Evolutionary conservation across 73 alveolate genomes (phyloP), one percentile per base, ranked within the genome.

Genomic region (Paramecium pentaurelia): DNA sequence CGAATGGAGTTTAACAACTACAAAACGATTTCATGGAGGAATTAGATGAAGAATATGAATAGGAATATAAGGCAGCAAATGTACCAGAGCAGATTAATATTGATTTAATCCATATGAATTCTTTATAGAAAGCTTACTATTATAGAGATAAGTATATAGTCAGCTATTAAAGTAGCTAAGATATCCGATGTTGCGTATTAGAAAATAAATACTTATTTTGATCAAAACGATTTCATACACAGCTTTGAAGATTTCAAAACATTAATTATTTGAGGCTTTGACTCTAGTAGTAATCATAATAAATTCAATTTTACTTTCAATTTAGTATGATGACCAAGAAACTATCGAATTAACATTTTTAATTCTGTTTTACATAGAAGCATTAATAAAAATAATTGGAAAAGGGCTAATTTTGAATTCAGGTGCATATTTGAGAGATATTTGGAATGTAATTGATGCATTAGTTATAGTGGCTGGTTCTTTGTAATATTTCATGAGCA

Each of bases 391-490:
- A 40, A 83, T 93, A 36, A 34, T 93, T 8, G 96, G 93, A 8
- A 20, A 49, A 27, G 96, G 96, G 18, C 36, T 93, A 49, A 51
- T 93, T 12, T 92, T 92, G 37, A 75, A 70, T 28, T 71, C 45
- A 89, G 88, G 58, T 22, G 80, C 96, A 7, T 96, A 96, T 58
- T 75, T 96, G 54, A 93, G 98, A 86, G 98, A 96, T 40, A 9
- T 93, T 40, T 96, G 98, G 97, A 96, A 96, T 92, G 90, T 95
- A 1, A 86, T 96, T 30, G 98, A 96, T 88, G 92, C 94, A 36
- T 58, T 94, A 6, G 91, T 96, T 51, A 95, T 97, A n/a, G 80
- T 95, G 37, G 92, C 97, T 38, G 98, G 97, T 27, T 97, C 91
- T 71, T 25, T 97, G 30, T 91, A 95, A 2, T 68, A 93, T 68